Base-by-base conservation (phyloP, 805 yeast species). In the Maudiozyma turicensis region DNA sequence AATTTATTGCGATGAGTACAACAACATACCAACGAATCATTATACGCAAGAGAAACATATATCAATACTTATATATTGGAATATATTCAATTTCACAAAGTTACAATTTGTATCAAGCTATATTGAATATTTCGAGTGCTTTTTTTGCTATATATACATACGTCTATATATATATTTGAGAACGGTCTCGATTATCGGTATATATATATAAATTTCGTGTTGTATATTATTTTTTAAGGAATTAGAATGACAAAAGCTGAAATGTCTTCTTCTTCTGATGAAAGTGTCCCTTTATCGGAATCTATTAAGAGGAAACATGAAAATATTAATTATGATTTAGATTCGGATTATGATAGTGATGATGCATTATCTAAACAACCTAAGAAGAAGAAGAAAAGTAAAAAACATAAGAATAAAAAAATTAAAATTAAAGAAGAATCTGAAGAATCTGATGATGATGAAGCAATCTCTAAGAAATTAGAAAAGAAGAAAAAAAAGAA, bases 301-400 rank as follows among this genome's bases (percentile, higher is more conserved):
- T 29, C 43, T 20, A 32, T 10, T 6, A 41, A 35, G 28, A 40
- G 45, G 14, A 39, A 40, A 15, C 8, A 32, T 13, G n/a, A 14
- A 14, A 15, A 15, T 2, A 34, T 29, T 7, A 14, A 15, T 6
- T 5, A 28, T 9, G 20, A 20, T 8, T 15, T 13, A 6, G 46
- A 47, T 28, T 13, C 15, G 3, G 54, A 52, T n/a, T 54, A 55
- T 35, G 63, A 60, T 46, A 58, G 63, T 35, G 69, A 64, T 41
- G 55, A 55, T 13, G 60, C 52, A 10, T 43, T 54, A 5, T 52
- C 59, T 13, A 51, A 49, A 15, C 52, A 54, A 37, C 58, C 50
- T 33, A 50, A 39, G 43, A 45, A 35, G 43, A 53, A 39, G 47
- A 52, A 47, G 44, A 47, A 45, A 44, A 56, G 47, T 46, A 48